A percentile compares a stretch with the other conserved stretches of the same genome.
phyloP scores from a whole-genome alignment of 176 grass and related monocot genomes.

The Leersia perrieri region DNA sequence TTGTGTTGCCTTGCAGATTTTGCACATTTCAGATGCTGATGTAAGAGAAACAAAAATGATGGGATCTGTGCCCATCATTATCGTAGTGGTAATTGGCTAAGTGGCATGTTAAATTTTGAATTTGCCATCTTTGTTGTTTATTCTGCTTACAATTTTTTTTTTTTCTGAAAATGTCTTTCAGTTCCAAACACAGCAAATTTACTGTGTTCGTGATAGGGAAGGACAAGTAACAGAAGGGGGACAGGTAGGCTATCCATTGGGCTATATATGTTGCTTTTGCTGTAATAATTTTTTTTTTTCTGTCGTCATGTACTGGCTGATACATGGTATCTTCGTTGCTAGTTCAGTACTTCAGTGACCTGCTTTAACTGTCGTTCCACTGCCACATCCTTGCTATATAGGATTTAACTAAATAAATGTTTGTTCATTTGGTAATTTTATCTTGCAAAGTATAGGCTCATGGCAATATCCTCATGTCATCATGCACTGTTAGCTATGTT shows the following conservation, averaged over 20 bases:
- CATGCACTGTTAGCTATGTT: background rate
- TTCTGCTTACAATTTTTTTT: slow-evolving; percentile 20
- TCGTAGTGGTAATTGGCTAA: slow-evolving; percentile 52
- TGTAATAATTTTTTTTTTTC: background rate
- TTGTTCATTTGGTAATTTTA: too few species aligned
- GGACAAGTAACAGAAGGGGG: slow-evolving; percentile 77
- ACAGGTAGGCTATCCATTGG: slow-evolving; percentile 46
- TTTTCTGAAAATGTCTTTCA: slow-evolving; percentile 42
- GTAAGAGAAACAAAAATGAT: slow-evolving; percentile 96
- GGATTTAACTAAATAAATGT: too few species aligned
- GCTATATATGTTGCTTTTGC: background rate
- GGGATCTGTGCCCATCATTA: slow-evolving; percentile 77
- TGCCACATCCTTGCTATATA: slow-evolving; percentile 1
- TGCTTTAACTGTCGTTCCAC: background rate
- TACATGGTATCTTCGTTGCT: slow-evolving; percentile 5
- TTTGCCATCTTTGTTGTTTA: background rate
- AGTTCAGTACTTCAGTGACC: background rate
- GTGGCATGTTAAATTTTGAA: background rate
- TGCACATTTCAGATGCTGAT: slow-evolving; percentile 94
- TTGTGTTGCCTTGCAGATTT: slow-evolving; percentile 59
- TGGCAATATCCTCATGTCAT: background rate
- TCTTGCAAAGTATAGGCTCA: too few species aligned
- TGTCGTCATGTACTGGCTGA: background rate
- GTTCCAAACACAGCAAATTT: slow-evolving; percentile 97
- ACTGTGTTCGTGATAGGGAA: slow-evolving; percentile 83